A percentile compares a stretch with the other conserved stretches of the same genome.
Evolutionary conservation across 2,329 filamentous ascomycete genomes (phyloP).

Genomic region (Arthroderma uncinatum): DNA sequence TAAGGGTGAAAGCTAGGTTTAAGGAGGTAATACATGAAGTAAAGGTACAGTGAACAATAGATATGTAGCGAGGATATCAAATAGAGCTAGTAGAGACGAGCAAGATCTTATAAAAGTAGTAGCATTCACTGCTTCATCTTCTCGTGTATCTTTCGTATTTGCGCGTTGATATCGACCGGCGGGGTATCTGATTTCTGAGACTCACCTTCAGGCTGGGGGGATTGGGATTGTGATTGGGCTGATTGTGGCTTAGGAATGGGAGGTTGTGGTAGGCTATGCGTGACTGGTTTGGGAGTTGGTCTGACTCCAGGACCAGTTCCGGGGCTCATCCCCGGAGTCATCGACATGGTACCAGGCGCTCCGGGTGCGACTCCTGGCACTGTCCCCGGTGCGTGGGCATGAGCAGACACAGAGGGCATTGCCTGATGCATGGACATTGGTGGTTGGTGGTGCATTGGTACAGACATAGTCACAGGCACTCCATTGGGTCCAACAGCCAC

Average conservation of each 20-base stretch:
- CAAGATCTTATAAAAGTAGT: not conserved
- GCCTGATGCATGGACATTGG: not conserved
- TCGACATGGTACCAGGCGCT: not conserved
- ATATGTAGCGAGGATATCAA: too few relatives aligned
- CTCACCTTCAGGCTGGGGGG: too few relatives aligned
- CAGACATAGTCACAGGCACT: slow-evolving; percentile 40
- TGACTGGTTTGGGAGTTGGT: slow-evolving; percentile 3
- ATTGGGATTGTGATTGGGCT: not conserved
- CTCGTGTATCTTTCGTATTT: slow-evolving; percentile 60
- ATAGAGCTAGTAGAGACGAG: too few relatives aligned
- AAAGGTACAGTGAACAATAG: too few relatives aligned
- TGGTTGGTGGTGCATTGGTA: not conserved
- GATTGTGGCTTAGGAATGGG: slow-evolving; percentile 7
- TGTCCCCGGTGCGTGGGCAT: slow-evolving; percentile 1
- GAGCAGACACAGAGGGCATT: not conserved
- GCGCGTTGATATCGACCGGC: slow-evolving; percentile 67
- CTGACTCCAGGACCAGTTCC: slow-evolving; percentile 41
- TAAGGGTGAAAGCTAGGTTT: too few relatives aligned
- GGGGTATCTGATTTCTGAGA: slow-evolving; percentile 21
- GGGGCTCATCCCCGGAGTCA: slow-evolving; percentile 44
- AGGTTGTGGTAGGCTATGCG: not conserved
- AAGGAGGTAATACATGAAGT: too few relatives aligned
- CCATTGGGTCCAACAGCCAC: slow-evolving; percentile 45
- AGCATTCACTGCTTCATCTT: slow-evolving; percentile 34
- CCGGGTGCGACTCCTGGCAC: slow-evolving; percentile 1